Evolutionary conservation across 768 basidiomycete genomes (phyloP).

Genomic region (Hericium erinaceus): DNA sequence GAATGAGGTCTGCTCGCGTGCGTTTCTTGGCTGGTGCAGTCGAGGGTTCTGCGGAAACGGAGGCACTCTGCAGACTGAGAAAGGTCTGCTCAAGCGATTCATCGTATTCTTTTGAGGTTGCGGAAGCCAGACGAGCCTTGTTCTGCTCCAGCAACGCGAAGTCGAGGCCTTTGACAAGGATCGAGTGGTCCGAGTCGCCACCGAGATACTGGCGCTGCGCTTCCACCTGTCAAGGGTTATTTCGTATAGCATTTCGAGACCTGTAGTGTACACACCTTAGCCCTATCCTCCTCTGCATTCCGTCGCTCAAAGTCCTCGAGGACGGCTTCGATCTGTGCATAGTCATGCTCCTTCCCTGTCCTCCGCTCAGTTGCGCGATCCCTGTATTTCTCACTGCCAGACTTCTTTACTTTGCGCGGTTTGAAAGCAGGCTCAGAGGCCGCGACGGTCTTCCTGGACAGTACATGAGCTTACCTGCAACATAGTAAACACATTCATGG

Average conservation of each 20-base stretch:
- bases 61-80: constrained; percentile 28
- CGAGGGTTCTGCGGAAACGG: constrained; percentile 18
- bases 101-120: constrained; percentile 52
- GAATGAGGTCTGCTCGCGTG: constrained; percentile 69
- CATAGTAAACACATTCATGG: neutral
- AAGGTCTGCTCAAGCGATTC: constrained; percentile 76
- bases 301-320: constrained; percentile 74
- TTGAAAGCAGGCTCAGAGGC: constrained; percentile 63
- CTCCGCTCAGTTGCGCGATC: constrained; percentile 73
- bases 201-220: constrained; percentile 69
- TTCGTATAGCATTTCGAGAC: neutral
- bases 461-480: neutral
- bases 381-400: constrained; percentile 44
- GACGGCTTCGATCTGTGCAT: constrained; percentile 70
- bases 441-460: constrained; percentile 35
- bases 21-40: constrained; percentile 45
- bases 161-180: constrained; percentile 88
- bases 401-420: constrained; percentile 62
- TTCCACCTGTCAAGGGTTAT: constrained; percentile 39
- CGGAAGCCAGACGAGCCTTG: constrained; percentile 51
- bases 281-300: constrained; percentile 48
- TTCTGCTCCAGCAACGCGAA: constrained; percentile 78
- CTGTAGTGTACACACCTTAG: constrained; percentile 31
- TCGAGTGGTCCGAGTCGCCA: constrained; percentile 75
- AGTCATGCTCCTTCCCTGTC: constrained; percentile 58